Base-by-base conservation (phyloP, 2,329 filamentous ascomycete genomes). In the Fusarium temperatum region DNA sequence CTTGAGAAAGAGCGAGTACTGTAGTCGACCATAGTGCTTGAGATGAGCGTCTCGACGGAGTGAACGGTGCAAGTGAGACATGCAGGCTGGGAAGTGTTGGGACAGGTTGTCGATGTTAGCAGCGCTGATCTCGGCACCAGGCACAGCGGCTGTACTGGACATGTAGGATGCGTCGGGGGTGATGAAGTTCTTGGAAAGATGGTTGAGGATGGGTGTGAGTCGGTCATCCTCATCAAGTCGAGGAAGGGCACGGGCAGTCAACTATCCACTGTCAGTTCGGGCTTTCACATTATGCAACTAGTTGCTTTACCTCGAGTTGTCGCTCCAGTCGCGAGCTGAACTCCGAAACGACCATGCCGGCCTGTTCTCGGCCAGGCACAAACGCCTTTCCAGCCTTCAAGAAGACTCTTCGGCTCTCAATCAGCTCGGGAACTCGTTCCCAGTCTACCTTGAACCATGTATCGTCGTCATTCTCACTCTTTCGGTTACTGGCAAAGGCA, bases 381-480 rank as follows among this genome's bases (percentile, higher is more conserved):
- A 95, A 99, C 3, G 96, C 96, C 82, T 94, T 96, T 6, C 96
- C 96, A 35, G 85, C 90, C 76, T 88, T 92, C 74, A 98, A 74
- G 63, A 96, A 91, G 3, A 97, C 94, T 59, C 89, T 89, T 57
- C 96, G 88, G 55, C 89, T 84, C 83, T 98, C 95, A 2, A 99
- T 91, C 42, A 99, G 84, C 70, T 98, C 96, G 0, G 96, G 94
- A 3, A 99, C 96, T 39, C 91, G 90, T 80, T 95, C 93, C 95
- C 96, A 99, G 78, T 98, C 94, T 3, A 98, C 94, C 84, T 98
- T 98, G 87, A 97, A 97, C 92, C 94, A 99, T 32, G 86, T 91
- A 78, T 96, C 94, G 47, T 98, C 94, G 22, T 98, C 94, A 11
- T 78, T 75, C 53, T 77, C 77, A 50, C 79, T 79, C 75, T 84